Evolutionary conservation across 202 grass and related monocot species (phyloP).

Genomic region (Musa balbisiana): DNA sequence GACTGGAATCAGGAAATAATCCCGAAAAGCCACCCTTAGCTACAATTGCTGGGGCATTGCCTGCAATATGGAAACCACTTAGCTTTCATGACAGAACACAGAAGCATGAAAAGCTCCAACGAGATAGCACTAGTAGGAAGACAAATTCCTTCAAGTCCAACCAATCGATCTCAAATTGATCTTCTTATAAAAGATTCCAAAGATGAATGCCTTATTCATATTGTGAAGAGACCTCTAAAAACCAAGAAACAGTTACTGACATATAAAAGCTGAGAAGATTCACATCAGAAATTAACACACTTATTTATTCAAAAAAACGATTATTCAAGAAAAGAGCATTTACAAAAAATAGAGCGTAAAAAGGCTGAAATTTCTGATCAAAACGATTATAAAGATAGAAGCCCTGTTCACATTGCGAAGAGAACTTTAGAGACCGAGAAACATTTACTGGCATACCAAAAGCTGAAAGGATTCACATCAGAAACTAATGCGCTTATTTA

Average conservation of each 20-base stretch:
- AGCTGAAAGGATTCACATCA: background rate
- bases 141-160: background rate
- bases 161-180: background rate
- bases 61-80: background rate
- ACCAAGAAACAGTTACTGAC: background rate
- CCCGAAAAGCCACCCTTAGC: slow-evolving; percentile 19
- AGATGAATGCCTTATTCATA: background rate
- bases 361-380: too few relatives aligned
- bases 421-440: background rate
- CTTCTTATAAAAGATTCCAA: background rate
- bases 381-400: background rate
- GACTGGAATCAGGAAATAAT: slow-evolving; percentile 22
- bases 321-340: too few relatives aligned
- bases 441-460: background rate
- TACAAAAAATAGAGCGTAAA: too few relatives aligned
- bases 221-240: background rate
- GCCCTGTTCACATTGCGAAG: background rate
- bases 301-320: too few relatives aligned
- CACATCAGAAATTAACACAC: too few relatives aligned
- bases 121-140: too few relatives aligned
- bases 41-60: slow-evolving; percentile 15
- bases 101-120: background rate
- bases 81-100: background rate
- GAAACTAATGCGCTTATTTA: background rate
- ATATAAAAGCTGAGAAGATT: background rate